A percentile compares a stretch with the other conserved stretches of the same genome.
Evolutionary conservation across 148 eudicot species (phyloP).

Genomic region (Bassia scoparia): DNA sequence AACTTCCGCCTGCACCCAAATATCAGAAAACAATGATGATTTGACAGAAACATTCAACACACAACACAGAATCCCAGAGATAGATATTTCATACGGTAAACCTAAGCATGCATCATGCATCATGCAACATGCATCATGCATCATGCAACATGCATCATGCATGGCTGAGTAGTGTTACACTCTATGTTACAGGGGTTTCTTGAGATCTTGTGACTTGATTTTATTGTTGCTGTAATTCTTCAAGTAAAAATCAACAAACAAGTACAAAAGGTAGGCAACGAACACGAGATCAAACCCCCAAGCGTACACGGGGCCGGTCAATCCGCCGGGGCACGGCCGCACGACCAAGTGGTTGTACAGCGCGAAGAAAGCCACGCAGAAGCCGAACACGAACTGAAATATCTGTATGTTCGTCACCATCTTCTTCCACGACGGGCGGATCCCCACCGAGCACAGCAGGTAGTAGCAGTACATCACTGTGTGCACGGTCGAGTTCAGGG

Average conservation of each 20-base stretch:
- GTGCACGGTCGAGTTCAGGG: constrained; percentile 65
- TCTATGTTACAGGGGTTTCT: too few species aligned
- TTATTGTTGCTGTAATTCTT: constrained; percentile 65
- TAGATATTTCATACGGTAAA: too few species aligned
- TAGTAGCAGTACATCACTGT: constrained; percentile 82
- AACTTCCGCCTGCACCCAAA: too few species aligned
- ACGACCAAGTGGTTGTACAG: constrained; percentile 48
- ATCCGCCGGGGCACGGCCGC: constrained; percentile 19
- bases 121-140: too few species aligned
- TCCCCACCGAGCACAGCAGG: constrained; percentile 50
- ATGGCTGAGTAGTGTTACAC: too few species aligned
- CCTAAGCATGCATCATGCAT: too few species aligned
- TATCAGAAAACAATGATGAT: too few species aligned
- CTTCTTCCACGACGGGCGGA: constrained; percentile 76
- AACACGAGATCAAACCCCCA: constrained; percentile 82
- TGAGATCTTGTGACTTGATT: too few species aligned
- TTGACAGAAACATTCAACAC: too few species aligned
- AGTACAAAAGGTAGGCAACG: constrained; percentile 62
- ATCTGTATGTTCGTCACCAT: constrained; percentile 79
- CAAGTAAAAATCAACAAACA: constrained; percentile 67
- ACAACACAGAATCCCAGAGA: too few species aligned
- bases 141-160: too few species aligned
- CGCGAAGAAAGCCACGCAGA: constrained; percentile 50
- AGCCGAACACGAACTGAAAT: constrained; percentile 68
- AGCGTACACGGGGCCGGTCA: constrained; percentile 52